Base-by-base conservation (phyloP, 2,329 filamentous ascomycete species). In the Diaporthe longicolla region DNA sequence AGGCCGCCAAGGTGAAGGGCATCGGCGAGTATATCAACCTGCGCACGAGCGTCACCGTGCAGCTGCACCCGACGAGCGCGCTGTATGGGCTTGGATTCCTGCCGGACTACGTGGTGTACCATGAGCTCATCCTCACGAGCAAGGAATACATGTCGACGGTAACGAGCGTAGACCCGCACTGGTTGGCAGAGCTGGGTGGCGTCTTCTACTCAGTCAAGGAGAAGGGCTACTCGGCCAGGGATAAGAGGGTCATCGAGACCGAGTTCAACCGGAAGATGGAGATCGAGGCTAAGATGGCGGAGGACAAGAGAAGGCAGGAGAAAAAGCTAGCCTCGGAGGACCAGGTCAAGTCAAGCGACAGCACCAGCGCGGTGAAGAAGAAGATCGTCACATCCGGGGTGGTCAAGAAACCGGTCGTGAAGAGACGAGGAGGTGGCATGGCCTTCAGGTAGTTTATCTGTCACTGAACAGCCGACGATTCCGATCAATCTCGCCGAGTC, bases 141-240 rank as follows among this genome's bases (percentile, higher is more conserved):
- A 98, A 98, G 82, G 97, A 98, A 82, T 99, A 98, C 86, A 98
- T 99, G 92, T 97, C 94, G 4, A 98, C 95, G 6, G 97, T 99
- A 13, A 99, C 97, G 6, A 91, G 95, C 1, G 97, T 99, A 1
- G 97, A 99, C 82, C 96, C 97, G 70, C 95, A 97, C 81, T 99
- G 97, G 97, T 90, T 99, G 54, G 97, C 97, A 9, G 97, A 99
- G 81, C 87, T 99, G 8, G 97, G 97, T 45, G 97, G 95, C 1
- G 97, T 99, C 0, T 99, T 99, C 83, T 99, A 98, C 83, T 97
- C 93, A 1, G 90, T 99, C 80, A 98, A 98, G 85, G 96, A 98
- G 84, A 99, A 99, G 84, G 97, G 96, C 1, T 99, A 97, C 81
- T 97, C 94, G 19, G 91, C 93, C 17, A 89, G 94, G 35, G 94